Evolutionary conservation across 257 asterid genomes (phyloP).

Genomic region (Anisodus acutangulus): DNA sequence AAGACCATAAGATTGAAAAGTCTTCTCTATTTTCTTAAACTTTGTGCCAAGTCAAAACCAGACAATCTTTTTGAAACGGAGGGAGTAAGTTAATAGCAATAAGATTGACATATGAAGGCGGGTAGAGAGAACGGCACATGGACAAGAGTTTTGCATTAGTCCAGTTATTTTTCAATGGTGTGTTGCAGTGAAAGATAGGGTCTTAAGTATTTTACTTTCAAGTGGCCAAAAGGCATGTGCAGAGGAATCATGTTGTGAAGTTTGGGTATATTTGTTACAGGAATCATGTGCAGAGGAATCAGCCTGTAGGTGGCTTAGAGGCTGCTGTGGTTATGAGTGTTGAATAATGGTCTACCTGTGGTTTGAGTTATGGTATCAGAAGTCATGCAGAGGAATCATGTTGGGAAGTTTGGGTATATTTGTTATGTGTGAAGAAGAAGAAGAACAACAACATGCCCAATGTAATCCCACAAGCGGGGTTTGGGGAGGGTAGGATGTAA

Average conservation of each 20-base stretch:
- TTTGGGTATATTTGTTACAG: no score
- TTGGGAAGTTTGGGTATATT: neutral
- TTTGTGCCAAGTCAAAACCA: no score
- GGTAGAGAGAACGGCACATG: neutral
- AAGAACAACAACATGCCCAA: neutral
- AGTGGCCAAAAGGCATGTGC: neutral
- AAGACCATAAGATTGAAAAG: no score
- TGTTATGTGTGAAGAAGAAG: neutral
- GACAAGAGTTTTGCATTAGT: slow-evolving; percentile 2
- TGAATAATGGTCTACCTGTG: neutral
- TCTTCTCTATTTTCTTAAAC: no score
- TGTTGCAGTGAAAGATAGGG: neutral
- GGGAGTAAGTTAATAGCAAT: neutral
- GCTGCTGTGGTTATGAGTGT: neutral
- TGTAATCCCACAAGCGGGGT: no score
- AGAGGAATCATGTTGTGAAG: no score
- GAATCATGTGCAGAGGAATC: neutral
- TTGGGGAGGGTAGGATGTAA: no score
- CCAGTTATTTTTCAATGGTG: neutral
- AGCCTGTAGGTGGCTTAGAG: neutral
- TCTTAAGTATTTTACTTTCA: neutral
- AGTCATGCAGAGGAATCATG: slow-evolving; percentile 11
- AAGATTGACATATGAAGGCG: neutral
- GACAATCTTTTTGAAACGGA: no score
- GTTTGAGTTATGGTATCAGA: slow-evolving; percentile 10